A percentile compares a stretch with the other conserved stretches of the same genome.
phyloP scores from a whole-genome alignment of 768 basidiomycete species.

The Rubroboletus satanas region DNA sequence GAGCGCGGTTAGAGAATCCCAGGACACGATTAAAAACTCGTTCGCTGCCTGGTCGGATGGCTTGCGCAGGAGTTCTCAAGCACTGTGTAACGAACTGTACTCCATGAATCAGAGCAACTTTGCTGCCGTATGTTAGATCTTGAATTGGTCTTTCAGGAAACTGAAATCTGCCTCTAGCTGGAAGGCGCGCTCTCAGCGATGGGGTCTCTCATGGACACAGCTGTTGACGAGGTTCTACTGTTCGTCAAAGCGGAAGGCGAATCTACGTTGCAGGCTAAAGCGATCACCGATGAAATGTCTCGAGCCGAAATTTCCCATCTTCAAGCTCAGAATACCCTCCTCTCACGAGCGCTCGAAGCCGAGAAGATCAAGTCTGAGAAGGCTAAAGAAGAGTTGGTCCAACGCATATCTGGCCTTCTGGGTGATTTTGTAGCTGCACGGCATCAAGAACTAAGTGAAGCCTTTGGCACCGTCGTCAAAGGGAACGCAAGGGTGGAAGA shows the following conservation, averaged over 20 bases:
- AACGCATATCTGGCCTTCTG: slow-evolving; percentile 68
- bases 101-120: slow-evolving; percentile 43
- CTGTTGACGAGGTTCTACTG: slow-evolving; percentile 53
- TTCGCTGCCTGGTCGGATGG: slow-evolving; percentile 54
- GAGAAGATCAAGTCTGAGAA: slow-evolving; percentile 66
- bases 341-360: slow-evolving; percentile 56
- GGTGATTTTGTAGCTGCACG: slow-evolving; percentile 66
- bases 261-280: slow-evolving; percentile 46
- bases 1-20: slow-evolving; percentile 47
- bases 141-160: neutral
- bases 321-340: slow-evolving; percentile 63
- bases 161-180: slow-evolving; percentile 32
- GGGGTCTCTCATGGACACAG: slow-evolving; percentile 54
- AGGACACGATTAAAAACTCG: slow-evolving; percentile 48
- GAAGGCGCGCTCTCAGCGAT: slow-evolving; percentile 59
- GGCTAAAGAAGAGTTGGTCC: slow-evolving; percentile 70
- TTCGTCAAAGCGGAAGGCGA: slow-evolving; percentile 56
- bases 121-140: slow-evolving; percentile 34
- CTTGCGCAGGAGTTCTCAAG: slow-evolving; percentile 46
- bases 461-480: slow-evolving; percentile 48
- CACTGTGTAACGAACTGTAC: slow-evolving; percentile 46
- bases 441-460: slow-evolving; percentile 59
- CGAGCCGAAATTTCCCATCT: slow-evolving; percentile 57
- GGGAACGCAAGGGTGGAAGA: slow-evolving; percentile 56
- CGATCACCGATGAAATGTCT: slow-evolving; percentile 43